Base-by-base conservation (phyloP, 2,329 filamentous ascomycete species). In the Neofusicoccum parvum region DNA sequence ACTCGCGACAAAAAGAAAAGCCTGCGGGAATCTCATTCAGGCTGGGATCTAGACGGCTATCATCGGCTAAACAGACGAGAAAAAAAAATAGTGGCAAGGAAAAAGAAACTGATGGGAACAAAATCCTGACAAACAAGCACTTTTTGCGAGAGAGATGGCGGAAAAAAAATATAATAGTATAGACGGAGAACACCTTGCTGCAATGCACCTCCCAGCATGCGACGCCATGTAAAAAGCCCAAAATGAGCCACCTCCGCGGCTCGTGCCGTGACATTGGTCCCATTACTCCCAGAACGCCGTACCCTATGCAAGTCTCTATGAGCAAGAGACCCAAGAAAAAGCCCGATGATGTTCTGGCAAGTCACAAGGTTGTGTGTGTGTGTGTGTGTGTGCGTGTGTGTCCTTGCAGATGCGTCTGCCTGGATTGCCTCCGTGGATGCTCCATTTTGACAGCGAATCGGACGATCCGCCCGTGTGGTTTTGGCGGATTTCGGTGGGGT, bases 21-120 rank as follows among this genome's bases (percentile, higher is more conserved):
- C 62, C 62, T 65, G 62, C 62, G 39, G 41, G 50, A 65, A 56
- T 65, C 62, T 65, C 62, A 65, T 65, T 65, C 62, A 65, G 62
- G 62, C 62, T 65, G 49, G 62, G 51, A 56, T 65, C 62, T 65
- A 65, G 62, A 58, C 51, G 50, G 62, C 51, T 65, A 65, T 65
- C 51, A 58, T 65, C 62, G 62, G 62, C 62, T 58, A 34, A 65
- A 46, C 32, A 54, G 46, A 56, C 27, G 43, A 48, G 34, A 49
- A 41, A 45, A 45, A 39, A 58, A 65, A 48, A 56, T 54, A 41
- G 36, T 46, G 23, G 43, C 45, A 58, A 49, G 51, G 62, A 43
- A 50, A 65, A 39, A 32, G 36, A 20, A 54, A 39, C 37, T 51
- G 59, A 41, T 53, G 12, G 48, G 23, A 54, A 37, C 4, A 37